A percentile compares a stretch with the other conserved stretches of the same genome.
phyloP scores from a whole-genome alignment of 2,329 filamentous ascomycete species.

The Aureobasidium melanogenum region DNA sequence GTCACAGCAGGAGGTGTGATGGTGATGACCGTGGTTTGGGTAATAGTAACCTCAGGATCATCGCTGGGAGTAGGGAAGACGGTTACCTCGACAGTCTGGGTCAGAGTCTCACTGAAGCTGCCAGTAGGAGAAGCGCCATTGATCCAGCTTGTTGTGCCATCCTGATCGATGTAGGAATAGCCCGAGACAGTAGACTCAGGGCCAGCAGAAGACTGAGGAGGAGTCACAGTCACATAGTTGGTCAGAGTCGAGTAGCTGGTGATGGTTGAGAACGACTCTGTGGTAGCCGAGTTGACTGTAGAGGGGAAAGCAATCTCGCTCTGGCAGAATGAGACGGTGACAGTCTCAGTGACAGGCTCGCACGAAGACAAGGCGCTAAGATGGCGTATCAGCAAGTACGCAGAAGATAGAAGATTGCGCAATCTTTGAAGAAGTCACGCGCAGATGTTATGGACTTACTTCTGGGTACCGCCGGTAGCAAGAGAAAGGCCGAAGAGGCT shows the following conservation, averaged over 20 bases:
- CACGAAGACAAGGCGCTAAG: not conserved
- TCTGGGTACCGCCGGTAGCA: not conserved
- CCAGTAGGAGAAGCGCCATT: constrained; percentile 18
- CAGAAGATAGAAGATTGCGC: not conserved
- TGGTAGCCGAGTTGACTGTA: not conserved
- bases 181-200: not conserved
- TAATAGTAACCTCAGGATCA: not conserved
- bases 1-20: constrained; percentile 17
- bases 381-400: not conserved
- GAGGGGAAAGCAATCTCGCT: not conserved
- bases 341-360: constrained; percentile 7
- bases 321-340: not conserved
- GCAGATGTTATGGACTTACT: not conserved
- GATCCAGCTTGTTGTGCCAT: constrained; percentile 21
- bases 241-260: constrained; percentile 17
- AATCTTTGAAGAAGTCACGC: not conserved
- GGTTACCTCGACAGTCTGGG: constrained; percentile 10
- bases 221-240: constrained; percentile 9
- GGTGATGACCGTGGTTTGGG: constrained; percentile 1
- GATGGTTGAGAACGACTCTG: constrained; percentile 1
- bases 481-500: not conserved
- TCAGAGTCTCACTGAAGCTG: constrained; percentile 3
- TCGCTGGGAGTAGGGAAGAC: not conserved
- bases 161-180: constrained; percentile 15
- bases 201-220: constrained; percentile 27